Percentiles rank a stretch among this genome's conserved stretches.
Conservation (phyloP, 768 basidiomycete species). For the Serendipita sp. region DNA sequence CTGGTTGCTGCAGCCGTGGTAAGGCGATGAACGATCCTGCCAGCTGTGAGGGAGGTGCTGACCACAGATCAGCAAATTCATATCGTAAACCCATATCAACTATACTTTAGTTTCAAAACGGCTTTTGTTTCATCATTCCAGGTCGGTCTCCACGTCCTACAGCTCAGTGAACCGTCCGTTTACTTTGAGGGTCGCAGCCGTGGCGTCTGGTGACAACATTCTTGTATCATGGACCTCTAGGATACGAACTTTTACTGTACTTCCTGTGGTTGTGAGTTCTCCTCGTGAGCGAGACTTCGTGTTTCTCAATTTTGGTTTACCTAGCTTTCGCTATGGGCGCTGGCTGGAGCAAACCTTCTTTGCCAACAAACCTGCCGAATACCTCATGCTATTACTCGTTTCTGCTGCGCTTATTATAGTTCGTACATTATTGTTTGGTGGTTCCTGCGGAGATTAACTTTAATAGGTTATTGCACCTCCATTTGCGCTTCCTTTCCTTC, state of each 20-base stretch:
- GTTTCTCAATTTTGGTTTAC: not conserved
- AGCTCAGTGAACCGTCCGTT: not conserved
- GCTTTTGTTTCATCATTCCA: conserved; percentile 40
- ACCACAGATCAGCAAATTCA: conserved; percentile 62
- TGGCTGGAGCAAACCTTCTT: conserved; percentile 97
- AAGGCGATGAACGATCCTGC: conserved; percentile 23
- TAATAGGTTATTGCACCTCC: conserved; percentile 49
- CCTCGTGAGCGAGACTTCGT: not conserved
- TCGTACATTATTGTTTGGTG: not conserved
- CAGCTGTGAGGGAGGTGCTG: conserved; percentile 6
- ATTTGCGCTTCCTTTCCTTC: conserved; percentile 85
- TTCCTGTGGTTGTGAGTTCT: conserved; percentile 92
- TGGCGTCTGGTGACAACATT: conserved; percentile 87
- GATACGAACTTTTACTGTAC: conserved; percentile 90
- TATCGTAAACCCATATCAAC: conserved; percentile 73
- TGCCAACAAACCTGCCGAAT: conserved; percentile 79
- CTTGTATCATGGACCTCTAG: conserved; percentile 90
- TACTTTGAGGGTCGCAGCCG: conserved; percentile 31
- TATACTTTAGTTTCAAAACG: conserved; percentile 83
- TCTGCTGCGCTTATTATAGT: conserved; percentile 80
- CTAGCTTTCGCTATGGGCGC: conserved; percentile 89
- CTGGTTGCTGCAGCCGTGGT: conserved; percentile 77
- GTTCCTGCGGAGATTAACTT: conserved; percentile 25
- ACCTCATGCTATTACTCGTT: conserved; percentile 82
- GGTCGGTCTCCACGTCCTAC: not conserved